phyloP scores from a whole-genome alignment of 148 eudicot genomes.

The Heliosperma pusillum region DNA sequence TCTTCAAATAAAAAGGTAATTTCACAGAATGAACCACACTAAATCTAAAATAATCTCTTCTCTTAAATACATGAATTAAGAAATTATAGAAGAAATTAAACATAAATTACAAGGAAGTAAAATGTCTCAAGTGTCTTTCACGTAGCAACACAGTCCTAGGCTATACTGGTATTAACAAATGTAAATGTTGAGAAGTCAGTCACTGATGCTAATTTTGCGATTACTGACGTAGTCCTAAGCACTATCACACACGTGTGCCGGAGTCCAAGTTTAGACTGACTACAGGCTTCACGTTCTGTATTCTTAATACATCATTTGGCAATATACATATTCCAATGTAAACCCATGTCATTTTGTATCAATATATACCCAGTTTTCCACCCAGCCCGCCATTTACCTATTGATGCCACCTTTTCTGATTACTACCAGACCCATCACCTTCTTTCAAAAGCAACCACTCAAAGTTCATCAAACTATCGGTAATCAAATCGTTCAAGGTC shows the following conservation, averaged over 20 bases:
- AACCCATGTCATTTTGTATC: neutral
- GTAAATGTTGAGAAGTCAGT: slow-evolving; percentile 70
- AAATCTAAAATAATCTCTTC: neutral
- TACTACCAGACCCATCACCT: neutral
- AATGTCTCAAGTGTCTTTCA: neutral
- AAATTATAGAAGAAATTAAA: neutral
- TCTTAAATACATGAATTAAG: neutral
- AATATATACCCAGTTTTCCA: neutral
- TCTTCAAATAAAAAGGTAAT: neutral
- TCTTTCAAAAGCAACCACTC: too few species aligned
- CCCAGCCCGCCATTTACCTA: neutral
- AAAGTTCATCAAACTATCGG: too few species aligned
- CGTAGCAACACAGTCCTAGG: neutral
- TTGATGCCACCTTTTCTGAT: neutral
- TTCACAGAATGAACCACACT: neutral
- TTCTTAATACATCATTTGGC: neutral
- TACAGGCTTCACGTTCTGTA: too few species aligned
- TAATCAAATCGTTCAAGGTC: too few species aligned
- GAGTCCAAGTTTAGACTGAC: too few species aligned
- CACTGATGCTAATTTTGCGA: slow-evolving; percentile 91
- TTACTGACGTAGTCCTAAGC: too few species aligned
- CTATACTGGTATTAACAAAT: slow-evolving; percentile 17
- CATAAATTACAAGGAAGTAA: neutral
- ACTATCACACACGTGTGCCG: too few species aligned
- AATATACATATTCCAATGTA: neutral